Evolutionary conservation across 768 basidiomycete species (phyloP).

Genomic region (Chalciporus piperatus): DNA sequence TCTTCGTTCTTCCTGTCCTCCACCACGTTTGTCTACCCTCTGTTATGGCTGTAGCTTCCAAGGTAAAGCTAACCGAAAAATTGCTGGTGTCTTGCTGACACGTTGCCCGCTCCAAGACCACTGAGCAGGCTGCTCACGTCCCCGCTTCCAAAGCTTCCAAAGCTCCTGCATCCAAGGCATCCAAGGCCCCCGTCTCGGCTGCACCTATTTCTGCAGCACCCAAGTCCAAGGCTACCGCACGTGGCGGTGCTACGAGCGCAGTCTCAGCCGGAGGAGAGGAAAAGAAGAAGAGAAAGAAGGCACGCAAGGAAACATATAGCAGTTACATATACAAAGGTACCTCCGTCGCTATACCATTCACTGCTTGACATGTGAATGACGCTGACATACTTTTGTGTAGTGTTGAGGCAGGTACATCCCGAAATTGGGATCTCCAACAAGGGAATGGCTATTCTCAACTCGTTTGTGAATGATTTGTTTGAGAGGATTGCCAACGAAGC

Average conservation of each 20-base stretch:
- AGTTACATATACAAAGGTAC: constrained; percentile 65
- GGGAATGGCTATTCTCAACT: constrained; percentile 57
- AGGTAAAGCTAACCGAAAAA: background rate
- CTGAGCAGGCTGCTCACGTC: background rate
- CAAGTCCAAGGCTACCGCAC: constrained; percentile 24
- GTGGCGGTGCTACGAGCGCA: constrained; percentile 27
- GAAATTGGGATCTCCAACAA: constrained; percentile 75
- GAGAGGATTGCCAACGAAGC: constrained; percentile 56
- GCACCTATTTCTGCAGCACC: constrained; percentile 23
- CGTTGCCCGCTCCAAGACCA: background rate
- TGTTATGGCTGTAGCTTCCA: background rate
- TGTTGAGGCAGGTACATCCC: constrained; percentile 71
- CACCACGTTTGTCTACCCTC: background rate
- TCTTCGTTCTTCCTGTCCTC: no score
- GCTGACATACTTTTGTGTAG: constrained; percentile 25
- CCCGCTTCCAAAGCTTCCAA: constrained; percentile 35
- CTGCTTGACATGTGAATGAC: background rate
- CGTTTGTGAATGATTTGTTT: constrained; percentile 62
- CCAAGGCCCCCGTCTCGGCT: constrained; percentile 50
- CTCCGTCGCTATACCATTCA: constrained; percentile 6
- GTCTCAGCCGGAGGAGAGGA: constrained; percentile 31
- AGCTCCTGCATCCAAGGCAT: constrained; percentile 42
- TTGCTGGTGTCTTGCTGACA: background rate
- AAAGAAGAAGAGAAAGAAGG: constrained; percentile 55
- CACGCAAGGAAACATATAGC: constrained; percentile 57